Evolutionary conservation across 202 grass and related monocot species (phyloP).

Genomic region (Tripidium arundinaceum): DNA sequence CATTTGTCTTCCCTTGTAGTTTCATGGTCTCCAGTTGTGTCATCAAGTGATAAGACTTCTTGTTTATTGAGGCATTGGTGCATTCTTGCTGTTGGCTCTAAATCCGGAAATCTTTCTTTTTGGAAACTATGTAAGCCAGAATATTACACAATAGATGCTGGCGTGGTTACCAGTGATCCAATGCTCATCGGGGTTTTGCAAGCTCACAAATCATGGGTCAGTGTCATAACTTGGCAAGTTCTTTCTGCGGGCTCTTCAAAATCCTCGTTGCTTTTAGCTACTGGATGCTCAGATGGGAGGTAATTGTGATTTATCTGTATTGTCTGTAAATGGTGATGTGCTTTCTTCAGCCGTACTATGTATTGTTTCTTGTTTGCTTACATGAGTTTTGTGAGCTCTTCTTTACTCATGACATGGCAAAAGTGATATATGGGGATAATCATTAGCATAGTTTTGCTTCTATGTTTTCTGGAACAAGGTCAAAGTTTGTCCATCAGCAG

Average conservation of each 20-base stretch:
- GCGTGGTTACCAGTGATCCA: constrained; percentile 43
- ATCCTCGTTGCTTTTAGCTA: constrained; percentile 59
- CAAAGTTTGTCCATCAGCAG: neutral
- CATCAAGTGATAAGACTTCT: constrained; percentile 32
- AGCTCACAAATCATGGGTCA: constrained; percentile 78
- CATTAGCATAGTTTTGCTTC: constrained; percentile 4
- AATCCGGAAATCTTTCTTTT: constrained; percentile 80
- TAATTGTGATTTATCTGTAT: neutral
- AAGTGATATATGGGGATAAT: constrained; percentile 13
- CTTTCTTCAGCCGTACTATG: neutral
- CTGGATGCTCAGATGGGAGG: constrained; percentile 81
- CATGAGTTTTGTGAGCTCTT: neutral
- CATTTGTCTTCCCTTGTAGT: constrained; percentile 60
- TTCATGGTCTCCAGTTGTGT: constrained; percentile 71
- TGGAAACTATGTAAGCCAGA: constrained; percentile 68
- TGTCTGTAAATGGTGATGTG: constrained; percentile 7
- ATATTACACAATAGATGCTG: constrained; percentile 55
- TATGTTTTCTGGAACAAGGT: constrained; percentile 4
- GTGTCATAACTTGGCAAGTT: constrained; percentile 66
- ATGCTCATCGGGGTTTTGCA: constrained; percentile 59
- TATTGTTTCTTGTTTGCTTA: constrained; percentile 7
- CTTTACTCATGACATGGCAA: neutral
- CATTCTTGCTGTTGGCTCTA: constrained; percentile 76
- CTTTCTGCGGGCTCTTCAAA: constrained; percentile 26
- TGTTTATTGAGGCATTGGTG: constrained; percentile 42